Base-by-base conservation (phyloP, 805 yeast genomes). In the Soucietia sequanensis region DNA sequence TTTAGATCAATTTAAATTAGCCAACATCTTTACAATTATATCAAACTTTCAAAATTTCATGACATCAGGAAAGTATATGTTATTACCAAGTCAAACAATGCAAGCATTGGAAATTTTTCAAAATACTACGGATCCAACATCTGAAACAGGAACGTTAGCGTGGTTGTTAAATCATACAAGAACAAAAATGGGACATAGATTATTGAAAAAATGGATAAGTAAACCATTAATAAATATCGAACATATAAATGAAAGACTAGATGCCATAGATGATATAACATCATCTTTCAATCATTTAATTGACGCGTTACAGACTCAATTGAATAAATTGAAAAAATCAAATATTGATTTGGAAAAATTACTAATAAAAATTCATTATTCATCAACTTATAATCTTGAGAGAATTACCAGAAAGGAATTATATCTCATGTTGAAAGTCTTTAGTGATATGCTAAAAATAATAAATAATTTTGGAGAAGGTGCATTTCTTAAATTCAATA, bases 131-230 rank as follows among this genome's bases (percentile, higher is more conserved):
- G 79, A 79, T 42, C 49, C 57, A 11, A 54, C 62, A 9, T 61
- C 69, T 4, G 65, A 65, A 6, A 60, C 68, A 21, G 98, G 97
- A 0, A 78, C 96, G 0, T 60, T 91, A 10, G 54, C 85, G 11
- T 86, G 95, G 89, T 64, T 87, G 2, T 47, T 93, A 40, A 84
- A 91, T 53, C 89, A 84, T 44, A 86, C 98, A 0, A 62, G 77
- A 22, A 86, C 98, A 0, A 68, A 72, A 19, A 83, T 82, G 56
- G 99, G 99, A 0, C 72, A 68, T 29, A 60, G 96, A 35, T 47
- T 77, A 39, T 55, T 93, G 10, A 67, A 70, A 19, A 64, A 73
- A 24, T 93, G 99, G 99, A 60, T 90, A 0, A 68, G 78, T 1
- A 67, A 72, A 40, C 99, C 99, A 1, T 65, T 90, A 15, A 58